Base-by-base conservation (phyloP, 495 filamentous ascomycete species). In the Hypoxylon subgilvum region DNA sequence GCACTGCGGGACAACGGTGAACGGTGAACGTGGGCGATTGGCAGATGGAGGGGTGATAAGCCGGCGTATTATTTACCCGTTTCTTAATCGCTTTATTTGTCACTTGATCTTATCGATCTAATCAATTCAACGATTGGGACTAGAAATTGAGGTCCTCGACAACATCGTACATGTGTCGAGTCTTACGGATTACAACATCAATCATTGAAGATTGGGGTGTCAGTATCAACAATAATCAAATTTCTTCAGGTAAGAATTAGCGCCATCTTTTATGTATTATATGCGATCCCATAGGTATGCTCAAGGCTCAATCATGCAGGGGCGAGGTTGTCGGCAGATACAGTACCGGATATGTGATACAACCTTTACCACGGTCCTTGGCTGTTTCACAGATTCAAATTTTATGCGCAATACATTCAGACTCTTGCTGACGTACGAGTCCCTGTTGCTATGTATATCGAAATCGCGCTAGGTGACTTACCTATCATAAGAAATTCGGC, bases 261-360 rank as follows among this genome's bases (percentile, higher is more conserved):
- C 23, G 23, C 18, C 35, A 14, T 41, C 50, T 48, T 52, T 34
- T 35, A 53, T 50, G 46, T 44, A 57, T 46, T 16, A 19, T 16
- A 46, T 56, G 58, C 41, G 31, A 39, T 46, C 31, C 44, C 36
- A 54, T 43, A 51, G 59, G 41, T 53, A 40, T 52, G 21, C 52
- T 43, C 34, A 48, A 32, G 52, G 34, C 35, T 38, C 21, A 31
- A 58, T n/a, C n/a, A n/a, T 63, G 60, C 60, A 63, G 60, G 60
- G 48, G 60, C 47, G 27, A 41, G 16, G 13, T 22, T 34, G 35
- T 48, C 31, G 27, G 47, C 48, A 48, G 36, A 22, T 45, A 50
- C 50, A 49, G 61, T 54, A 41, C 61, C 61, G 50, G 38, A 45
- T 61, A 63, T 64, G 61, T 64, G 54, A 64, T 64, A 64, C 61